Evolutionary conservation across 768 basidiomycete genomes (phyloP).

Genomic region (Clathrus columnatus): DNA sequence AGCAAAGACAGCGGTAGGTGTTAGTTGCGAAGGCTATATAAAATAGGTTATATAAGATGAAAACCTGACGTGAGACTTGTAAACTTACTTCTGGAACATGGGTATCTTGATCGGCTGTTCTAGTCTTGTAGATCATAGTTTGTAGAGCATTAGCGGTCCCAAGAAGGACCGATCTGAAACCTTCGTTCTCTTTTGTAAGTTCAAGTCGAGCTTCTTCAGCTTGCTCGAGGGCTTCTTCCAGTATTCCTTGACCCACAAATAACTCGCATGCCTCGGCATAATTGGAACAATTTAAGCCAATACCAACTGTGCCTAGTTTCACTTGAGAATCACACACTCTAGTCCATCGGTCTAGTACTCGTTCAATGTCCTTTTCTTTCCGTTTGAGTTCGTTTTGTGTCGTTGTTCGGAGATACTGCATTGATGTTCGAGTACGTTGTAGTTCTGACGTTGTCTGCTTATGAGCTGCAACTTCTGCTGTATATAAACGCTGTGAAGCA

Average conservation of each 20-base stretch:
- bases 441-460: slow-evolving; percentile 65
- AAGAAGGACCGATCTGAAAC: slow-evolving; percentile 51
- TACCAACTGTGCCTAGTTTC: slow-evolving; percentile 39
- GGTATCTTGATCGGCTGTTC: slow-evolving; percentile 27
- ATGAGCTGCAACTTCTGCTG: slow-evolving; percentile 49
- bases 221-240: slow-evolving; percentile 64
- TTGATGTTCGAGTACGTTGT: slow-evolving; percentile 56
- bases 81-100: slow-evolving; percentile 39
- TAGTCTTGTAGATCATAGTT: slow-evolving; percentile 40
- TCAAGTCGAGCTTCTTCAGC: slow-evolving; percentile 58
- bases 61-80: neutral
- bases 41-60: slow-evolving; percentile 6
- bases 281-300: slow-evolving; percentile 39
- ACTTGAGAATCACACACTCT: slow-evolving; percentile 62
- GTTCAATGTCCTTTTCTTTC: slow-evolving; percentile 72
- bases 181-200: slow-evolving; percentile 56
- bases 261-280: slow-evolving; percentile 40
- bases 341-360: slow-evolving; percentile 64
- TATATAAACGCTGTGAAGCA: slow-evolving; percentile 40
- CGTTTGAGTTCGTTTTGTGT: slow-evolving; percentile 70
- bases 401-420: slow-evolving; percentile 62
- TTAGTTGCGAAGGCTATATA: slow-evolving; percentile 36
- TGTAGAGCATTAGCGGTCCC: slow-evolving; percentile 59
- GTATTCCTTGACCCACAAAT: slow-evolving; percentile 40
- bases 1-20: slow-evolving; percentile 44